Evolutionary conservation across 805 yeast genomes (phyloP).

Genomic region (Debaryomyces prosopidis): DNA sequence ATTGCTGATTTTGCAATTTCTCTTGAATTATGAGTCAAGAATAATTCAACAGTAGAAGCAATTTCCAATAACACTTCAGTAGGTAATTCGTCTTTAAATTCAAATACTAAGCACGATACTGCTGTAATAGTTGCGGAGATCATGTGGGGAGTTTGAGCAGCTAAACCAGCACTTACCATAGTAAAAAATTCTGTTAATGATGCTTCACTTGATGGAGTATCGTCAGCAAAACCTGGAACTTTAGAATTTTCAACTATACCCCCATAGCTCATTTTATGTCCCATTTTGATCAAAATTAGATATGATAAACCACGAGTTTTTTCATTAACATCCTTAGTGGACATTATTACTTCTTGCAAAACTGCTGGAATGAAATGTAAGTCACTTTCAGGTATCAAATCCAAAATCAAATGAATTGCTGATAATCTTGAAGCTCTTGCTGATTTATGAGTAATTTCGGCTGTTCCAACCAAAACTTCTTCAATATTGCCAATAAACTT

Average conservation of each 20-base stretch:
- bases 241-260: conserved; percentile 65
- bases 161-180: conserved; percentile 94
- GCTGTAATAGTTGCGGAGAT: conserved; percentile 92
- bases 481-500: conserved; percentile 60
- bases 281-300: conserved; percentile 75
- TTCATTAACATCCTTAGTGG: conserved; percentile 91
- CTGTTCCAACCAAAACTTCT: conserved; percentile 55
- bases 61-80: conserved; percentile 67
- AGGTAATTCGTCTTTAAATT: conserved; percentile 70
- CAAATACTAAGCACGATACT: conserved; percentile 80
- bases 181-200: conserved; percentile 81
- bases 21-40: conserved; percentile 84
- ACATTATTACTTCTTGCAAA: conserved; percentile 83
- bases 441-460: conserved; percentile 60
- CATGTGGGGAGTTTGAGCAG: conserved; percentile 93
- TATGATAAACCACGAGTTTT: conserved; percentile 84
- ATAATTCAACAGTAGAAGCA: conserved; percentile 82
- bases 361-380: conserved; percentile 78
- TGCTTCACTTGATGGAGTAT: conserved; percentile 65
- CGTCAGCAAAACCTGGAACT: conserved; percentile 66
- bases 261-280: conserved; percentile 67
- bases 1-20: conserved; percentile 94
- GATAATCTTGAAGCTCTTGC: conserved; percentile 79
- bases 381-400: conserved; percentile 61
- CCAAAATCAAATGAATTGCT: conserved; percentile 62